A percentile compares a stretch with the other conserved stretches of the same genome.
phyloP scores from a whole-genome alignment of 306 rosid genomes.

The Cyamopsis tetragonoloba region DNA sequence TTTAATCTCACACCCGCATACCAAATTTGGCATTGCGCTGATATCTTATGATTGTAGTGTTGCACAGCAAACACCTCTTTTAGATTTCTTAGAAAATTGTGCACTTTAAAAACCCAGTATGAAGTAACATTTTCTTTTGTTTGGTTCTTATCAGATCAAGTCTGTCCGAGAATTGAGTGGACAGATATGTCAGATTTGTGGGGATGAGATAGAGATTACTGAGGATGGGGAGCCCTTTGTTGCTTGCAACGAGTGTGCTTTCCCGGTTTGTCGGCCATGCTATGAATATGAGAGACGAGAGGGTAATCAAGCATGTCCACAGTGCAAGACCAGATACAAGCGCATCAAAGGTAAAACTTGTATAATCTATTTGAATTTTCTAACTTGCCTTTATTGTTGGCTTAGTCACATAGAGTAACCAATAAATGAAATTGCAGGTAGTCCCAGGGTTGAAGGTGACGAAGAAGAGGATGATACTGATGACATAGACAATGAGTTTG shows the following conservation, averaged over 20 bases:
- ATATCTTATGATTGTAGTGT: neutral
- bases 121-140: slow-evolving; percentile 13
- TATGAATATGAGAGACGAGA: slow-evolving; percentile 82
- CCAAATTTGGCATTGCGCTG: neutral
- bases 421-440: slow-evolving; percentile 53
- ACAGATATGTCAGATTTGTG: slow-evolving; percentile 82
- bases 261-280: slow-evolving; percentile 88
- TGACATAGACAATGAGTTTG: slow-evolving; percentile 89
- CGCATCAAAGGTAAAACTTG: slow-evolving; percentile 68
- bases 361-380: slow-evolving; percentile 2
- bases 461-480: slow-evolving; percentile 94
- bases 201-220: slow-evolving; percentile 73
- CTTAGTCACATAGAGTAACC: slow-evolving; percentile 25
- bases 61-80: neutral
- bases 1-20: neutral
- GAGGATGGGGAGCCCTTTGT: slow-evolving; percentile 86
- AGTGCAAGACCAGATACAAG: slow-evolving; percentile 81
- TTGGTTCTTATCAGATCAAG: slow-evolving; percentile 52
- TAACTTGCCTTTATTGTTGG: neutral
- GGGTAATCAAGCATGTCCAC: slow-evolving; percentile 79
- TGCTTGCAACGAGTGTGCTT: slow-evolving; percentile 95
- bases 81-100: neutral
- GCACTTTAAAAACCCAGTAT: neutral
- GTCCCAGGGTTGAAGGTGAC: slow-evolving; percentile 91
- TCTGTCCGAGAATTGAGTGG: slow-evolving; percentile 79